Conservation (phyloP, 2,329 filamentous ascomycete genomes). For the Hypoxylon sp. region DNA sequence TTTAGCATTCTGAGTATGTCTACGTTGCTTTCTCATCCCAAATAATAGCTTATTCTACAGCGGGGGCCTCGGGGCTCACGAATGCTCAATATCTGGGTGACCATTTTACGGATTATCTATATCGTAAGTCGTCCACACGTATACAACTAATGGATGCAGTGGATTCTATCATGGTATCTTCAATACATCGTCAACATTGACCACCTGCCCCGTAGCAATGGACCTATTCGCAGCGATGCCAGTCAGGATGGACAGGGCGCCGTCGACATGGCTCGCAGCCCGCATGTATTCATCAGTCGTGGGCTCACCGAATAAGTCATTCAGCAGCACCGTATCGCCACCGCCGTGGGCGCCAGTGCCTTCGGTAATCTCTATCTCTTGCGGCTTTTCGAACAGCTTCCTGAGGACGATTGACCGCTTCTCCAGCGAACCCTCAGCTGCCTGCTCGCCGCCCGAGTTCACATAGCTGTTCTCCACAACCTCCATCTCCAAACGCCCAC, state of each 20-base stretch:
- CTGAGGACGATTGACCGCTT: constrained; percentile 63
- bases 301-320: constrained; percentile 68
- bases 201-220: constrained; percentile 68
- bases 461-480: constrained; percentile 74
- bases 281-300: constrained; percentile 66
- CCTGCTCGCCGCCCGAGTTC: constrained; percentile 71
- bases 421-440: constrained; percentile 66
- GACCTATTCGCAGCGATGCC: constrained; percentile 71
- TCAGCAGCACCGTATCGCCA: constrained; percentile 68
- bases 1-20: constrained; percentile 6
- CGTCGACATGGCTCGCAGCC: constrained; percentile 70
- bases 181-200: constrained; percentile 67
- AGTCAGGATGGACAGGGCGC: constrained; percentile 69
- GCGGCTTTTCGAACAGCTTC: constrained; percentile 68
- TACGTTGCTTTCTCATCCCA: constrained; percentile 6
- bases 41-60: constrained; percentile 18
- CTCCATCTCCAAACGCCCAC: constrained; percentile 70
- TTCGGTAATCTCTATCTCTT: constrained; percentile 65
- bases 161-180: constrained; percentile 50
- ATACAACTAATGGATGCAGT: constrained; percentile 8
- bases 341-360: constrained; percentile 70
- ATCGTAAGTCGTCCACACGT: constrained; percentile 4
- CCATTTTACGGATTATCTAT: constrained; percentile 3
- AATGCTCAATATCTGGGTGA: neutral
- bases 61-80: neutral